These are phyloP conservation scores for Populus deltoides DNA, from an alignment of 345 rosid genomes.

Conservation along the genomic window DNA sequence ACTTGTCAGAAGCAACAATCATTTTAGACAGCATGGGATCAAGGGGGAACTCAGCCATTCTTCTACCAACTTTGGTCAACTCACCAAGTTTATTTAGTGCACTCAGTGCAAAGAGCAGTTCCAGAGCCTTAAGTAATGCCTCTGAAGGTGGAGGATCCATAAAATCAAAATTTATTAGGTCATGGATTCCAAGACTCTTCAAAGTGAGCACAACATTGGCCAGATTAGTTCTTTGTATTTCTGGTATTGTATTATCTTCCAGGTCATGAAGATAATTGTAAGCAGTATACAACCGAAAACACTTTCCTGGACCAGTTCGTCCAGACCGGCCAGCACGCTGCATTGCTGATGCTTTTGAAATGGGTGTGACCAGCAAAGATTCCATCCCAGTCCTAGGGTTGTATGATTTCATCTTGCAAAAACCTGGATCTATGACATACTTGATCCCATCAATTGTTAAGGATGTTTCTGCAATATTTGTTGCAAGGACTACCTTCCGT, in stretches of 20 bases:
- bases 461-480: constrained; percentile 98
- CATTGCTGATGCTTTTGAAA: constrained; percentile 93
- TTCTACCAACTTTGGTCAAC: constrained; percentile 88
- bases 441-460: constrained; percentile 89
- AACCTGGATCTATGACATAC: constrained; percentile 95
- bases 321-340: constrained; percentile 98
- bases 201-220: constrained; percentile 89
- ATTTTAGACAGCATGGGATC: constrained; percentile 91
- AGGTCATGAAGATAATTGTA: constrained; percentile 77
- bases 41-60: constrained; percentile 97
- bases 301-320: constrained; percentile 92
- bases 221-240: constrained; percentile 91
- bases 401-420: constrained; percentile 91
- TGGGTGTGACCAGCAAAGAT: constrained; percentile 79
- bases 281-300: constrained; percentile 82
- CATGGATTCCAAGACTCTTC: constrained; percentile 98
- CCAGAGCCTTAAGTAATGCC: constrained; percentile 85
- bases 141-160: constrained; percentile 99
- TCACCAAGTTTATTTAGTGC: constrained; percentile 91
- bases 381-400: constrained; percentile 99
- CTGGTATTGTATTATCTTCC: constrained; percentile 90
- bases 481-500: constrained; percentile 89
- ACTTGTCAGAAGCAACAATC: constrained; percentile 90
- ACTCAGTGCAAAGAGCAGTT: constrained; percentile 78
- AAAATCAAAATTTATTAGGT: constrained; percentile 83